phyloP scores from a whole-genome alignment of 345 rosid species.

The Reutealis trisperma region DNA sequence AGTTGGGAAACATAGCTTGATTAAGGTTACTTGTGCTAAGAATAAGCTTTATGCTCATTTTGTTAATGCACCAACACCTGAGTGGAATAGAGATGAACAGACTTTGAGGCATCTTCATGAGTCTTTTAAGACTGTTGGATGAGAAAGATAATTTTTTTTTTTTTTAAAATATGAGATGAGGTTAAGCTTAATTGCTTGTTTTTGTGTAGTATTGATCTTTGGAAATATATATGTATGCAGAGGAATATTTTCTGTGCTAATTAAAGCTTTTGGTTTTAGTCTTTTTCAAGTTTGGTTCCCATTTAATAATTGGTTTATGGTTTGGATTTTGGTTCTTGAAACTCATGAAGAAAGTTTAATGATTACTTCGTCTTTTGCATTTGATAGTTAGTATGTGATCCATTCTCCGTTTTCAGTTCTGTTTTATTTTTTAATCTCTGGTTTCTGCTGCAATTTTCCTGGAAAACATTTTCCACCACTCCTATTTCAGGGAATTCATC shows the following conservation, averaged over 20 bases:
- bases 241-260: neutral
- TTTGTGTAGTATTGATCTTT: conserved; percentile 6
- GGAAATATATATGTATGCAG: neutral
- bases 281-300: neutral
- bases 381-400: neutral
- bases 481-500: neutral
- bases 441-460: neutral
- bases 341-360: neutral
- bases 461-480: neutral
- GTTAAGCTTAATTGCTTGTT: conserved; percentile 10
- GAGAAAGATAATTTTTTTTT: no score
- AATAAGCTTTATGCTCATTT: conserved; percentile 93
- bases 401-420: no score
- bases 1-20: conserved; percentile 64
- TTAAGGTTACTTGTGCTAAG: conserved; percentile 79
- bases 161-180: neutral
- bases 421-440: neutral
- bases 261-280: neutral
- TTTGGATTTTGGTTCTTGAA: neutral
- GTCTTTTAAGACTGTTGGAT: conserved; percentile 74
- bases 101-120: conserved; percentile 77
- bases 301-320: neutral
- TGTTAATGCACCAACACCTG: conserved; percentile 77
- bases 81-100: conserved; percentile 80
- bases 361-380: no score